Evolutionary conservation across 345 rosid species (phyloP), one percentile per base, ranked within the genome.

Genomic region (Eutrema yunnanense): DNA sequence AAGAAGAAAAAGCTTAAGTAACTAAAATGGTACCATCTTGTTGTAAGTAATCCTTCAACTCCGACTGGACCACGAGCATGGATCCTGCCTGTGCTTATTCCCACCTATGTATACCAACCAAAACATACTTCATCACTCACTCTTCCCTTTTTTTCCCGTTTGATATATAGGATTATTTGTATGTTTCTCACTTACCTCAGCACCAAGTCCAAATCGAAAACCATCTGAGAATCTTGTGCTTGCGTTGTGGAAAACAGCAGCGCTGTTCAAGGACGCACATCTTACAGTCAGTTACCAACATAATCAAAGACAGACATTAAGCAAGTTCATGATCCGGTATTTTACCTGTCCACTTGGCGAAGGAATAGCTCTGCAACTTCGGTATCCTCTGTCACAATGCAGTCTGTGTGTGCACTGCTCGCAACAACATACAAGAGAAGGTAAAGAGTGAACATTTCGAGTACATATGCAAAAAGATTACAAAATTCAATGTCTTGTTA

Each of bases 41-140:
- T 96, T 13, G 99, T 96, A 58, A 96, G 75, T 79, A 96, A 58
- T 67, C 99, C 99, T 81, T 90, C 99, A 7, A 96, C 98, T 43
- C 98, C 99, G 1, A 96, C 99, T 47, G 99, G 98, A 66, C 99
- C 99, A 6, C 99, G 97, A 10, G 99, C 99, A 77, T 96, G 99
- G 65, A 96, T 96, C 79, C 97, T 84, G 73, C 98, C 85, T 10
- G 98, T 92, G 78, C 99, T 92, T 80, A 90, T 90, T 69, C 99
- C 99, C 51, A 95, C 97, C 99, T 92, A 30, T 52, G 34, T 85
- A 37, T 19, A 36, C 44, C 55, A 64, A 62, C 32, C 54, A 27
- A 64, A 34, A 37, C 48, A 19, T 13, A 5, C 72, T 42, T 63
- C 8, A 33, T 57, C 62, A 34, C 7, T 42, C 30, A 22, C 41